Evolutionary conservation across 495 filamentous ascomycete genomes (phyloP), one percentile per base, ranked within the genome.

Genomic region (Podospora sp.): DNA sequence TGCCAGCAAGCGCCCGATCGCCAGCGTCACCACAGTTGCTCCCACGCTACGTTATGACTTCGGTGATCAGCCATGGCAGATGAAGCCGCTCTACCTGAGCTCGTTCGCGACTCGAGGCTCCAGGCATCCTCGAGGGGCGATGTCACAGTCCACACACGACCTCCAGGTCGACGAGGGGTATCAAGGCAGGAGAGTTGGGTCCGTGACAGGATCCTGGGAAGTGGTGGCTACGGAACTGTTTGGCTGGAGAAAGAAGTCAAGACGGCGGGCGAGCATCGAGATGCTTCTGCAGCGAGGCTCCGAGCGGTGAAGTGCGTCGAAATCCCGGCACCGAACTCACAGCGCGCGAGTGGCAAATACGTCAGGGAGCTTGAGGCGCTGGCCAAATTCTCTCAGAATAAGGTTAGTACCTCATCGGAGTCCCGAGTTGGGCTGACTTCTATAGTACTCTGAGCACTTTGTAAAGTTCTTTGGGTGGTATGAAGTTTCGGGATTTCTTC

Each of bases 401-500:
- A 36, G 33, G 33, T 36, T 5, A 6, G 33, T 36, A 12, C 6
- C 6, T 5, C 33, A 12, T 6, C 5, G 12, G 6, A 36, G 12
- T 36, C 5, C 33, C 33, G 33, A 12, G 6, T 12, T 12, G 5
- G 12, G 33, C 33, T 36, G 33, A 36, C 33, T 12, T 12, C 12
- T 36, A 12, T 36, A 69, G 67, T 72, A 72, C 29, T 24, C 22
- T 12, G 46, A 68, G 8, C 69, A 36, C 27, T 78, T 78, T 57
- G 77, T 79, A 25, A 69, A 75, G 36, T 77, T 70, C 35, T 69
- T 70, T 14, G 80, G 78, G 9, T 83, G 81, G 81, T 82, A 76
- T 62, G 76, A 82, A 51, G 60, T 61, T 22, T 26, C 63, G 0
- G 70, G 71, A 0, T 56, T 40, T 12, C 52, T 83, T 1, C 79